phyloP scores from a whole-genome alignment of 345 rosid genomes.

The Corymbia maculata region DNA sequence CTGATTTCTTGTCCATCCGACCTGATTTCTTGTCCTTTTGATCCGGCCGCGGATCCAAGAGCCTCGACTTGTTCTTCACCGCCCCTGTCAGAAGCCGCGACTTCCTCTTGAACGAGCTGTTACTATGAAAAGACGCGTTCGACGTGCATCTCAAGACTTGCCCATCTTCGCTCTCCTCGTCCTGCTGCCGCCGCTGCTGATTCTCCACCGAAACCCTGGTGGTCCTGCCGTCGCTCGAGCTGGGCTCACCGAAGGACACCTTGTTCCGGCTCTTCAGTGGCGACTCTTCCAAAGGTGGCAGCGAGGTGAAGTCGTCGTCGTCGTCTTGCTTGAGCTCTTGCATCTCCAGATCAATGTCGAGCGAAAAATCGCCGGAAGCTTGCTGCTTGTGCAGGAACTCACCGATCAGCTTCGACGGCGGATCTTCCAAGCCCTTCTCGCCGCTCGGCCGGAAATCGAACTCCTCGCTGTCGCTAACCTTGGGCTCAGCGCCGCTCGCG shows the following conservation, averaged over 20 bases:
- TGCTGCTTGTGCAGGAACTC: conserved; percentile 42
- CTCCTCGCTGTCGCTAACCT: conserved; percentile 2
- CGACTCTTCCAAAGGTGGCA: conserved; percentile 17
- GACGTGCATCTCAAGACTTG: conserved; percentile 38
- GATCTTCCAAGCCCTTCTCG: conserved; percentile 11
- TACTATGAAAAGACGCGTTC: conserved; percentile 14
- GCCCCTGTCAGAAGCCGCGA: conserved; percentile 20
- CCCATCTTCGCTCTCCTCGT: conserved; percentile 8
- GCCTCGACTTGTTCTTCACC: conserved; percentile 32
- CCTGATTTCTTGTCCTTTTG: neutral
- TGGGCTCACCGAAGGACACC: neutral
- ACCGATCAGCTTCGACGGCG: conserved; percentile 31
- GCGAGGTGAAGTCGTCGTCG: neutral
- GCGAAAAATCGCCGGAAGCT: conserved; percentile 37
- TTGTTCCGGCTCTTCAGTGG: neutral
- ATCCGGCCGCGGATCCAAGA: conserved; percentile 11
- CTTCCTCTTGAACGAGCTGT: conserved; percentile 3
- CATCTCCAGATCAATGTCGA: conserved; percentile 41
- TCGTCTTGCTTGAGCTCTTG: conserved; percentile 19
- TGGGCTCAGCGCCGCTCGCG: neutral
- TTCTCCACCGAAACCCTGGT: neutral
- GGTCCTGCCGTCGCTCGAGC: neutral
- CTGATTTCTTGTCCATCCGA: neutral
- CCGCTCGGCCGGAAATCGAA: neutral
- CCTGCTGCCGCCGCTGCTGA: conserved; percentile 2